These are phyloP conservation scores for Sclerotiophoma versabilis DNA, from an alignment of 2,329 filamentous ascomycete species.

Conservation along the genomic window DNA sequence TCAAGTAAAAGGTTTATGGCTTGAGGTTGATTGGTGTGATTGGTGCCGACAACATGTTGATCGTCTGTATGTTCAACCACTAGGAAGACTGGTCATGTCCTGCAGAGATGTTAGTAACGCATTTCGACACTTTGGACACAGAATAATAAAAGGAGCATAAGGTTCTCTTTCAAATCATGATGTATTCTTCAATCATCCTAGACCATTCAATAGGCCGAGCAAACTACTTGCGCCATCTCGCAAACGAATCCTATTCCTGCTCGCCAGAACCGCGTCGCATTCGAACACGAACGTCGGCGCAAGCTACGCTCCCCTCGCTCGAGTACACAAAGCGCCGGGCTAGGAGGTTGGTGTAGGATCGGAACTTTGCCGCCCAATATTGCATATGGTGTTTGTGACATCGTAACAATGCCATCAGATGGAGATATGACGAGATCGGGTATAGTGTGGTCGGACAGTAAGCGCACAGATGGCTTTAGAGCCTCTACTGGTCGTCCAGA, in stretches of 20 bases:
- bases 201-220: not conserved
- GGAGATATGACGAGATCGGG: constrained; percentile 25
- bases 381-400: constrained; percentile 25
- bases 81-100: not conserved
- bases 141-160: not conserved
- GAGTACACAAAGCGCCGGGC: constrained; percentile 11
- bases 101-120: not conserved
- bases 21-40: too few species aligned
- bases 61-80: too few species aligned
- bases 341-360: constrained; percentile 18
- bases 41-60: too few species aligned
- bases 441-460: constrained; percentile 33
- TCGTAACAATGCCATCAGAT: constrained; percentile 33
- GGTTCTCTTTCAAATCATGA: constrained; percentile 4
- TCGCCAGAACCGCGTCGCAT: not conserved
- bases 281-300: constrained; percentile 2
- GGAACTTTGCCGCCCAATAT: constrained; percentile 26
- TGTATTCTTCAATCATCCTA: constrained; percentile 8
- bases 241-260: constrained; percentile 1
- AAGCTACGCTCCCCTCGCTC: not conserved
- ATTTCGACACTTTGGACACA: not conserved
- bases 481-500: constrained; percentile 61
- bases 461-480: constrained; percentile 21
- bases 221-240: constrained; percentile 10
- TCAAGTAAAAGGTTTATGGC: too few species aligned